Percentiles rank a stretch among this genome's conserved stretches.
These are phyloP conservation scores for Brassica cretica DNA, from an alignment of 345 rosid species.

Conservation along the genomic window DNA sequence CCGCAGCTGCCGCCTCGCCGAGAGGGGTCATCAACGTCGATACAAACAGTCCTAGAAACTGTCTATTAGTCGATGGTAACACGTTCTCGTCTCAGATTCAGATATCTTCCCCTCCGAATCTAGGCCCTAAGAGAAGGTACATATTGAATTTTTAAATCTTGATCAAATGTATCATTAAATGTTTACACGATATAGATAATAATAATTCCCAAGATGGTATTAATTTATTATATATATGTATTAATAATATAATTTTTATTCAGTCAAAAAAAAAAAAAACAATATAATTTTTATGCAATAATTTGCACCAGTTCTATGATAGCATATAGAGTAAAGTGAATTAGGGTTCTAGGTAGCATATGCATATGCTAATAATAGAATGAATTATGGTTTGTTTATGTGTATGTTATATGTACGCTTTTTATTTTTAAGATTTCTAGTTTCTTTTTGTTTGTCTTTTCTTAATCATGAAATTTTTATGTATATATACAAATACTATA, in stretches of 20 bases:
- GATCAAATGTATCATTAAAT: conserved; percentile 34
- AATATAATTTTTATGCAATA: not conserved
- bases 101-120: conserved; percentile 88
- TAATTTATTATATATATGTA: not conserved
- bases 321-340: conserved; percentile 7
- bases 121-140: conserved; percentile 83
- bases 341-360: conserved; percentile 31
- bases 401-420: not conserved
- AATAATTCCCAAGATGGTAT: not conserved
- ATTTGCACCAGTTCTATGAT: conserved; percentile 8
- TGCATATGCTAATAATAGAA: conserved; percentile 24
- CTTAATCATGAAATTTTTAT: not conserved
- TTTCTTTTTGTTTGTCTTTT: conserved; percentile 1
- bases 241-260: not conserved
- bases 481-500: conserved; percentile 5
- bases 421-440: not conserved
- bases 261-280: too few species aligned
- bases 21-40: conserved; percentile 46
- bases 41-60: conserved; percentile 40
- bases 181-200: conserved; percentile 7
- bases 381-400: conserved; percentile 2
- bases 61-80: conserved; percentile 48
- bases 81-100: conserved; percentile 48
- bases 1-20: conserved; percentile 35
- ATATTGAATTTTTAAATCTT: conserved; percentile 29